Evolutionary conservation across 192 early-diverging fungal genomes (phyloP), one percentile per base, ranked within the genome.

Genomic region (Coemansia sp.): DNA sequence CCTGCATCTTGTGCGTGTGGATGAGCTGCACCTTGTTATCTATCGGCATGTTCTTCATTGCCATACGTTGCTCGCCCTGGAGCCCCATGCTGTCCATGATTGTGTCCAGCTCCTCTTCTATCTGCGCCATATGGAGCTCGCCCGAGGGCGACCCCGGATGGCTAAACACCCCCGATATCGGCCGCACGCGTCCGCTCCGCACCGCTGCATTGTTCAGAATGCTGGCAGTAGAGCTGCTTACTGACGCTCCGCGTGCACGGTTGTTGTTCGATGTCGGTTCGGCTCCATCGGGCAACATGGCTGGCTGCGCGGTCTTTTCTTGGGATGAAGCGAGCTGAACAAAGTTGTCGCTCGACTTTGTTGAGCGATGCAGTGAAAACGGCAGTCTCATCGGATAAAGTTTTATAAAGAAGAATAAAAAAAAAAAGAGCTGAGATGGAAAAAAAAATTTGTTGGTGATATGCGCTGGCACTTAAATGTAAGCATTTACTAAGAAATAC

Each of bases 61-160:
- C 45, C 61, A 64, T n/a, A 8, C 73, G 66, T 44, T 66, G 73
- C 31, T 62, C 66, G 37, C 55, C 58, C 45, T 58, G 49, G 36
- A 76, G 55, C 3, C 73, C 73, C 66, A 76, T 69, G 3, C 40
- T 51, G 56, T 76, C 73, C 73, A 76, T 76, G 28, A 76, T 61
- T 7, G 66, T 76, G 43, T 69, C 73, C 5, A 76, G 66, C 46
- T 69, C 66, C 51, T 76, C 73, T 5, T 76, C 73, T 30, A 76
- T 44, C 56, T 76, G 73, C 51, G 59, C 59, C 51, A 62, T 12
- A 11, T 69, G 66, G 60, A 66, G 9, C 21, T 76, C 72, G 26
- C 38, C 49, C 4, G 59, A 28, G 11, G 73, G 58, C 39, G 66
- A 46, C 17, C 46, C 61, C 7, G 31, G 28, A 15, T 48, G 28